These are phyloP conservation scores for Zygotorulaspora chibaensis DNA, from an alignment of 805 yeast species.

Conservation along the genomic window DNA sequence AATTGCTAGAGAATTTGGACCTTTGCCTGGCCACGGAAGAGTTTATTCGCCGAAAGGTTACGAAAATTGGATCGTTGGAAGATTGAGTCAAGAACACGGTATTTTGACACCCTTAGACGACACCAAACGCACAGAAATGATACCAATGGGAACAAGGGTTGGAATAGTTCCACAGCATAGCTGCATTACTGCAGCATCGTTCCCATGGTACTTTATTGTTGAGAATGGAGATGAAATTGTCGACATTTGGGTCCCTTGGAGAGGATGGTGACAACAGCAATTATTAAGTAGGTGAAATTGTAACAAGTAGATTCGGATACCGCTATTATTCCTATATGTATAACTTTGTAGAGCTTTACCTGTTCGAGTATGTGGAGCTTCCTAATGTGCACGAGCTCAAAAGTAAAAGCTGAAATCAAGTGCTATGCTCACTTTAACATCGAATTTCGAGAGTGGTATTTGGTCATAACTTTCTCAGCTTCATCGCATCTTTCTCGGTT, in stretches of 20 bases:
- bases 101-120: slow-evolving; percentile 2
- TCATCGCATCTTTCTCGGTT: too few relatives aligned
- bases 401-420: too few relatives aligned
- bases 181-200: slow-evolving; percentile 5
- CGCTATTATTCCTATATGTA: too few relatives aligned
- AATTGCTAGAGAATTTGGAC: slow-evolving; percentile 4
- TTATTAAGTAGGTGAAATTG: too few relatives aligned
- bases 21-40: slow-evolving; percentile 6
- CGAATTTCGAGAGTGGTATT: too few relatives aligned
- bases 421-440: too few relatives aligned
- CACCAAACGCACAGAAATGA: background rate
- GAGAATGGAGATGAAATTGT: slow-evolving; percentile 1
- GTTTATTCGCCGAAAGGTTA: slow-evolving; percentile 3
- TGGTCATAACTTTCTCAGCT: too few relatives aligned
- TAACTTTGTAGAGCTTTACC: too few relatives aligned
- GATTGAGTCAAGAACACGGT: slow-evolving; percentile 6
- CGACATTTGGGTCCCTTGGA: slow-evolving; percentile 5
- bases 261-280: slow-evolving; percentile 1
- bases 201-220: slow-evolving; percentile 5
- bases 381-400: too few relatives aligned
- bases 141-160: slow-evolving; percentile 2
- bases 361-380: too few relatives aligned
- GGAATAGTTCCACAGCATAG: slow-evolving; percentile 4
- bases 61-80: slow-evolving; percentile 5
- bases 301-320: too few relatives aligned